Evolutionary conservation across 768 basidiomycete species (phyloP), one percentile per base, ranked within the genome.

Genomic region (Chalciporus piperatus): DNA sequence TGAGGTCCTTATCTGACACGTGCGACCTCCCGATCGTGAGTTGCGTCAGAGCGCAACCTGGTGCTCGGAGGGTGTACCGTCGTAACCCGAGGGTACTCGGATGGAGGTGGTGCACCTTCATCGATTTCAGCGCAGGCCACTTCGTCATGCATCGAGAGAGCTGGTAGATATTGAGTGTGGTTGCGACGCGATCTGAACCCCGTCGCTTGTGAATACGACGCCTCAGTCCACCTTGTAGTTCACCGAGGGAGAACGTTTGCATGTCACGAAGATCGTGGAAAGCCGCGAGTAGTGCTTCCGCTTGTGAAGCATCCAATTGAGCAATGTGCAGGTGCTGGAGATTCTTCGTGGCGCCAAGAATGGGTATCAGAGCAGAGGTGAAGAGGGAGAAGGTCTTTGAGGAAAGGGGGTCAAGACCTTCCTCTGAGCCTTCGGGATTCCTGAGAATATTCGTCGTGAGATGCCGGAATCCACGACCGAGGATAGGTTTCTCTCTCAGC

Each of bases 1-100:
- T 30, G 39, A 63, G 61, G 42, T 63, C 61, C 41, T 51, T 50
- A 47, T 63, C 62, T 14, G 49, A 23, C 41, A 64, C 22, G 12
- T 41, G 41, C 1, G 62, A 64, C 3, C 42, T 49, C 2, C 50
- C 44, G 47, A 63, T 47, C n/a, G 37, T 14, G 38, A 63, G 62
- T 2, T 58, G 59, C 4, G 59, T 63, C n/a, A 61, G 45, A 19
- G 51, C 20, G 46, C 58, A 62, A 13, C n/a, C 20, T 0, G 62
- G 59, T 9, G 54, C 48, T 10, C 62, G 56, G 4, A 64, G 41
- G 0, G 45, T 39, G 6, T 56, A 46, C 4, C 62, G 54, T 50
- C 56, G 54, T 16, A 64, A 25, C 7, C 50, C 14, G 7, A 55
- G 37, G 4, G 41, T 27, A 1, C 52, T 42, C 1, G 60, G 47